These are phyloP conservation scores for Phylloporus arenicola DNA, from an alignment of 768 basidiomycete genomes.

Conservation along the genomic window DNA sequence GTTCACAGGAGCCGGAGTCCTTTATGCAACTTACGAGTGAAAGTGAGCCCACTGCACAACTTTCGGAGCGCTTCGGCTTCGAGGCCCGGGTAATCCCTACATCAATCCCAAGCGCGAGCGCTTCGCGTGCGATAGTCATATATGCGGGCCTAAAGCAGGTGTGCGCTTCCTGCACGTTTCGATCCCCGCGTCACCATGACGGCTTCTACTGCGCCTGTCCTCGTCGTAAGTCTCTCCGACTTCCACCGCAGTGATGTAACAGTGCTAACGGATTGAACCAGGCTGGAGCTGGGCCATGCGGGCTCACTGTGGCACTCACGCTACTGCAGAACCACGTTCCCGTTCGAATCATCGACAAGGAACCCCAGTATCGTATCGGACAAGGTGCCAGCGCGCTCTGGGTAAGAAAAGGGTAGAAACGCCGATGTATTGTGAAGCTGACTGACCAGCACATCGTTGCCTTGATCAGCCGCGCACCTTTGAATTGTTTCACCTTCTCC, in stretches of 20 bases:
- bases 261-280: background rate
- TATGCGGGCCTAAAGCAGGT: too few relatives aligned
- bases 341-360: conserved; percentile 50
- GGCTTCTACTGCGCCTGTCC: conserved; percentile 12
- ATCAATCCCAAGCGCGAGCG: too few relatives aligned
- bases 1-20: too few relatives aligned
- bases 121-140: too few relatives aligned
- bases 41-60: too few relatives aligned
- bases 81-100: too few relatives aligned
- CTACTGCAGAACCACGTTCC: conserved; percentile 41
- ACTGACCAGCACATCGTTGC: background rate
- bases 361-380: conserved; percentile 30
- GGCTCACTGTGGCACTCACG: conserved; percentile 29
- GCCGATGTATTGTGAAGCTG: too few relatives aligned
- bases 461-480: conserved; percentile 30
- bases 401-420: conserved; percentile 19
- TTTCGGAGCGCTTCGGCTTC: too few relatives aligned
- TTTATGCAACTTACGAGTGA: too few relatives aligned
- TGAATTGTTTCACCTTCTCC: conserved; percentile 39
- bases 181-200: conserved; percentile 2
- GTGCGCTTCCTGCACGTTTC: background rate
- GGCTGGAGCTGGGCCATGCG: conserved; percentile 28
- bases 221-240: conserved; percentile 12
- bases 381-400: conserved; percentile 38
- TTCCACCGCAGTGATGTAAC: background rate